Conservation (phyloP, 768 basidiomycete species). For the Trametes elegans region DNA sequence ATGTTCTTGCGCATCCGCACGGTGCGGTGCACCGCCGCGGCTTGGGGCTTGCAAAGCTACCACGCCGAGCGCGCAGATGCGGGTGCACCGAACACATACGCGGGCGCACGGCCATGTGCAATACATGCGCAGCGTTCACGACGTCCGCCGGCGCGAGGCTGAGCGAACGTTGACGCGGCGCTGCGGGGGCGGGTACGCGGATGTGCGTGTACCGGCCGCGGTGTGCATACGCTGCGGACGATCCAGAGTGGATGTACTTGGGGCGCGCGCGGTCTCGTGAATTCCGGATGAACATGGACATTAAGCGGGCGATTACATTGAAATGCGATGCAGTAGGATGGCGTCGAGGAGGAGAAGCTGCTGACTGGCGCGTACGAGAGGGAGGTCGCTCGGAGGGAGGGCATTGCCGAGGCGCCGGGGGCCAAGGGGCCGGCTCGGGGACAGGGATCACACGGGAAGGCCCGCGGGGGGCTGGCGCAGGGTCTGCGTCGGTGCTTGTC, state of each 20-base stretch:
- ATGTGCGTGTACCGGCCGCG: background rate
- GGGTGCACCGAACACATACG: background rate
- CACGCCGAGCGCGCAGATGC: background rate
- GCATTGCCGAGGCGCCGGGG: conserved; percentile 5
- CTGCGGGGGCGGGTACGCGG: background rate
- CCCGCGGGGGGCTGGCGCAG: background rate
- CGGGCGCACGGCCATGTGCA: background rate
- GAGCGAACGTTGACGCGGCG: background rate
- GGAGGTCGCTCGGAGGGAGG: conserved; percentile 4
- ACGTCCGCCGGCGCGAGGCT: background rate
- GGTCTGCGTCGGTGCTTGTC: background rate
- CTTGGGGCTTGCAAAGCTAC: background rate
- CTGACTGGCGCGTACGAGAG: background rate
- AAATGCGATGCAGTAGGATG: background rate
- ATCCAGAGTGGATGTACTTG: too few species aligned
- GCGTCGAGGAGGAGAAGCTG: background rate
- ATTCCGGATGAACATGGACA: background rate
- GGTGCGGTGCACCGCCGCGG: conserved; percentile 4
- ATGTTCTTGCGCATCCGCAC: background rate
- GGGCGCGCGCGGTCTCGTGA: background rate
- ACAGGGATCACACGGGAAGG: too few species aligned
- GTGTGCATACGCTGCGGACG: too few species aligned
- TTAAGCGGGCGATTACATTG: background rate
- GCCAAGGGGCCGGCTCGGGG: background rate
- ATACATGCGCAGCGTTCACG: background rate